A percentile compares a stretch with the other conserved stretches of the same genome.
Evolutionary conservation across 192 early-diverging fungal species (phyloP).

Genomic region (Globomyces pollinis-pini): DNA sequence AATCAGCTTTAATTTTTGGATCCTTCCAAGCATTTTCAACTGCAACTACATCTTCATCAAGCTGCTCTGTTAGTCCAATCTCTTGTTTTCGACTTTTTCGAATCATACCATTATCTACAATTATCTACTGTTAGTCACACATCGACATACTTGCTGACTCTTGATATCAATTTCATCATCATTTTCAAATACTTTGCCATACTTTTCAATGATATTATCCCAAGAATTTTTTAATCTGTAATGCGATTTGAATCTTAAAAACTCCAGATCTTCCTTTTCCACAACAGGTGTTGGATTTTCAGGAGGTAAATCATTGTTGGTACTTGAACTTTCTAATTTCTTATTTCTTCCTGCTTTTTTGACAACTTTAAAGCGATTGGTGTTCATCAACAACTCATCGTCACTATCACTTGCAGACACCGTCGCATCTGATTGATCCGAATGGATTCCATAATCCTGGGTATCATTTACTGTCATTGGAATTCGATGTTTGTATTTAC

Average conservation of each 20-base stretch:
- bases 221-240: constrained; percentile 1
- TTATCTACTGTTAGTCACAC: too few relatives aligned
- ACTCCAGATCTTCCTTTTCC: constrained; percentile 6
- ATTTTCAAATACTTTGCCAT: constrained; percentile 3
- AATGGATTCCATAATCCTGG: too few relatives aligned
- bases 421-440: too few relatives aligned
- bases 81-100: neutral
- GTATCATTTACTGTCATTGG: too few relatives aligned
- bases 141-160: neutral
- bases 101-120: neutral
- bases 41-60: neutral
- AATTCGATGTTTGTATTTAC: too few relatives aligned
- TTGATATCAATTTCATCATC: constrained; percentile 10
- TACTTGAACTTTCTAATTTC: too few relatives aligned
- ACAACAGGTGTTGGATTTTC: too few relatives aligned
- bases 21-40: neutral
- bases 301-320: too few relatives aligned
- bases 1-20: neutral
- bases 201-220: constrained; percentile 13
- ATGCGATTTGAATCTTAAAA: constrained; percentile 4
- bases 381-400: too few relatives aligned
- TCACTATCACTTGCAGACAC: too few relatives aligned
- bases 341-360: too few relatives aligned
- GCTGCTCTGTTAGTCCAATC: neutral
- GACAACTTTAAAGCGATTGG: too few relatives aligned